Evolutionary conservation across 768 basidiomycete species (phyloP), one percentile per base, ranked within the genome.

Genomic region (Xerocomellus chrysenteron): DNA sequence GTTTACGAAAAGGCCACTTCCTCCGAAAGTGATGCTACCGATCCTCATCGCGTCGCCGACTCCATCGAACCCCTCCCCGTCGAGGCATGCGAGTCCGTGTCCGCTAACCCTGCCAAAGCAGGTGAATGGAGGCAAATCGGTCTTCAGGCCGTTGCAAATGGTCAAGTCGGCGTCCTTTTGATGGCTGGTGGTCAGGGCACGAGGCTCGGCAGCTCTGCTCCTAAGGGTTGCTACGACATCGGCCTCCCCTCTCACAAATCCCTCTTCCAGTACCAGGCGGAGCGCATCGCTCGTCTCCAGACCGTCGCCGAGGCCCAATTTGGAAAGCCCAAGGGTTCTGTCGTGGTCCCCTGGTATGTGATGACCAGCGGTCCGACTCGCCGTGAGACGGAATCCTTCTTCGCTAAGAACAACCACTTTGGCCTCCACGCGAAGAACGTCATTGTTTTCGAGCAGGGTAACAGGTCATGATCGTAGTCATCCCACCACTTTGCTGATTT

Each of bases 171-270:
- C n/a, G 95, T 98, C 11, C 80, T 99, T 45, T 82, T 99, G 63
- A 92, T 99, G 90, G 97, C 97, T 9, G 97, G 97, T 40, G 97
- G 97, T 1, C 97, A 99, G 75, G 97, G 97, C 14, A 97, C 95
- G 19, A 82, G 97, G 53, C 76, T 99, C 42, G 97, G 97, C 32
- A 94, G 91, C 67, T 83, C 81, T 32, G 90, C 90, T 6, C 97
- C 97, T 21, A 99, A 99, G 70, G 97, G 97, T 5, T 97, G 95
- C 78, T 98, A 98, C 74, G 94, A 98, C 71, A 98, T 99, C 63
- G 92, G 90, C 14, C 79, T 99, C 35, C 92, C 94, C 12, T 94
- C 92, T 24, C 87, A 92, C 75, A 96, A 94, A 75, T 85, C 88
- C 13, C 85, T 99, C 52, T 98, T 99, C 79, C 94, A 97, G 65